phyloP scores from a whole-genome alignment of 2,329 filamentous ascomycete species.

The Calonectria hongkongensis region DNA sequence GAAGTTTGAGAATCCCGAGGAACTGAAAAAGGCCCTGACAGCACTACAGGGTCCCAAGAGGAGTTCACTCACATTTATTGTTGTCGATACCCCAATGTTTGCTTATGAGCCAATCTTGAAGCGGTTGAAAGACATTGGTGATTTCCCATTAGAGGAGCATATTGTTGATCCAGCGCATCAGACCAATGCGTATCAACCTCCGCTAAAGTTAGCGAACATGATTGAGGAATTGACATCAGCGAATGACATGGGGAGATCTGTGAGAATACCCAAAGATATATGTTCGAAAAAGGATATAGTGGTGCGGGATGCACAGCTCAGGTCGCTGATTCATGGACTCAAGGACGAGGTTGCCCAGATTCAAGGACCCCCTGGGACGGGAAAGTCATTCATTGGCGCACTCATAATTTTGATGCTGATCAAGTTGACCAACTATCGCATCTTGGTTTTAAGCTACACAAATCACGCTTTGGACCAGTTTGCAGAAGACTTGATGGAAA shows the following conservation, averaged over 20 bases:
- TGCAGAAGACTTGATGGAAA: conserved; percentile 76
- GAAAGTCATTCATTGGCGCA: conserved; percentile 84
- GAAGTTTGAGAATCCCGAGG: conserved; percentile 68
- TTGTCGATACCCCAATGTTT: conserved; percentile 80
- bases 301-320: conserved; percentile 67
- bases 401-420: conserved; percentile 75
- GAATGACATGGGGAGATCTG: neutral
- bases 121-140: conserved; percentile 72
- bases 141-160: conserved; percentile 73
- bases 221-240: neutral
- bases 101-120: conserved; percentile 80
- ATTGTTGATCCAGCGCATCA: conserved; percentile 63
- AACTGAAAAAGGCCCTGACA: conserved; percentile 67
- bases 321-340: conserved; percentile 74
- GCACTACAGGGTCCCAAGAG: conserved; percentile 59
- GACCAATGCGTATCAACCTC: conserved; percentile 34
- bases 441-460: conserved; percentile 81
- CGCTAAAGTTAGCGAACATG: conserved; percentile 33
- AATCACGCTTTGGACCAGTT: conserved; percentile 82
- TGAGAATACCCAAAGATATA: conserved; percentile 41
- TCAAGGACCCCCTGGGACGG: conserved; percentile 85
- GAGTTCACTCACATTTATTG: conserved; percentile 66
- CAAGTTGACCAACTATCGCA: conserved; percentile 66
- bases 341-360: conserved; percentile 75
- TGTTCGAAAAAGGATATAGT: conserved; percentile 53